Percentiles rank a stretch among this genome's conserved stretches.
Evolutionary conservation across 306 rosid species (phyloP).

Genomic region (Cicer yamashitae): DNA sequence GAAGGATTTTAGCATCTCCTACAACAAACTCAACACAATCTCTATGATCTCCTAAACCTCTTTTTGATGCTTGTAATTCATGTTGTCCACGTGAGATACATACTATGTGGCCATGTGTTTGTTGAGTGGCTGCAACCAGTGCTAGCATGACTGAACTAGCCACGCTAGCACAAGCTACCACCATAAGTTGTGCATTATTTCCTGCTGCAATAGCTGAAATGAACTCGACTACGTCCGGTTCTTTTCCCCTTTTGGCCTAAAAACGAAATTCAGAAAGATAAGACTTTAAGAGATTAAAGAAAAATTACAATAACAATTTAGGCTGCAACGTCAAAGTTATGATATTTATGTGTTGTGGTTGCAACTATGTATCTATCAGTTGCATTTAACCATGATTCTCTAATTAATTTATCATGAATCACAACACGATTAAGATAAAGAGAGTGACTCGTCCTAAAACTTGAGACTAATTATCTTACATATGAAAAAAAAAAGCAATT

Average conservation of each 20-base stretch:
- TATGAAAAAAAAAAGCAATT: neutral
- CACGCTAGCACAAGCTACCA: conserved; percentile 35
- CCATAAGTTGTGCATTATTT: conserved; percentile 54
- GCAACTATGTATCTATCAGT: too few species aligned
- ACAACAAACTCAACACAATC: conserved; percentile 49
- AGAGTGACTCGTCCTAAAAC: neutral
- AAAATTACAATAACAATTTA: neutral
- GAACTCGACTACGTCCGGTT: conserved; percentile 61
- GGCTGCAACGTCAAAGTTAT: neutral
- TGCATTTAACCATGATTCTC: neutral
- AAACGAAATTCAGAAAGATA: neutral
- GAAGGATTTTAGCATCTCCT: conserved; percentile 49
- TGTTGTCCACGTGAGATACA: conserved; percentile 26
- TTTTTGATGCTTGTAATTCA: conserved; percentile 33
- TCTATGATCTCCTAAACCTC: conserved; percentile 43
- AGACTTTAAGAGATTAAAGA: neutral
- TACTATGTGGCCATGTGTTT: conserved; percentile 58
- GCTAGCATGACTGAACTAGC: conserved; percentile 41
- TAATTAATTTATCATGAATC: too few species aligned
- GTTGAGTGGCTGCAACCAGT: conserved; percentile 55
- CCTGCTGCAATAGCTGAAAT: conserved; percentile 62
- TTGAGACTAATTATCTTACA: neutral
- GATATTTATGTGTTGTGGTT: too few species aligned
- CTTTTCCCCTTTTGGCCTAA: conserved; percentile 52
- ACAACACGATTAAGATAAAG: neutral